phyloP scores from a whole-genome alignment of 1,139 yeast genomes.

The Taphrina wiesneri region DNA sequence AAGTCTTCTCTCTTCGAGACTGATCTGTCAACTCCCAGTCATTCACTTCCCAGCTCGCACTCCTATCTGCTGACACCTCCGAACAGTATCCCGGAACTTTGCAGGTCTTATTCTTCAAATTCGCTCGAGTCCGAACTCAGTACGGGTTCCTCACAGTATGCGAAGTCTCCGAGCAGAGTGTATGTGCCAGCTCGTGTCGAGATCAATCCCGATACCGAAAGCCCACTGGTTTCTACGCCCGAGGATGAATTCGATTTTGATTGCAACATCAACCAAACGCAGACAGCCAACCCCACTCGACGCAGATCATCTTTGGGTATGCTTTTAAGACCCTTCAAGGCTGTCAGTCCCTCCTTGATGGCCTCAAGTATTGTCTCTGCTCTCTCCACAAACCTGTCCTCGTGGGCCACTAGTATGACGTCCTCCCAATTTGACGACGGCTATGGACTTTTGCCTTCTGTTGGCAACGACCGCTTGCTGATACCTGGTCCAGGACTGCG shows the following conservation, averaged over 20 bases:
- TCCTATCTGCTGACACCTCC: conserved; percentile 26
- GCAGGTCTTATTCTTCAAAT: conserved; percentile 18
- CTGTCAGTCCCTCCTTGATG: conserved; percentile 14
- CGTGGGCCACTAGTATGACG: conserved; percentile 27
- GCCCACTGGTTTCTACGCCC: not conserved
- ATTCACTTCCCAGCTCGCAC: conserved; percentile 12
- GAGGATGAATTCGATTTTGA: not conserved
- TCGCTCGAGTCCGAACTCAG: conserved; percentile 10
- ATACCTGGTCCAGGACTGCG: not conserved
- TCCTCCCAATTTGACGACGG: conserved; percentile 20
- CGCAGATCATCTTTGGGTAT: conserved; percentile 16
- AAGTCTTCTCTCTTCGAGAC: conserved; percentile 9
- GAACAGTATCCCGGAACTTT: conserved; percentile 13
- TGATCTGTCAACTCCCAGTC: not conserved
- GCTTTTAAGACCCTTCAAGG: conserved; percentile 18
- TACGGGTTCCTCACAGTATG: not conserved
- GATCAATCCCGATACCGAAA: conserved; percentile 1
- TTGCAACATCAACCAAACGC: not conserved
- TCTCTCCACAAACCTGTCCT: conserved; percentile 17
- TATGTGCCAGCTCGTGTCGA: not conserved
- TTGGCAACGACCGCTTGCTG: not conserved
- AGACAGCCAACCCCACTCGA: not conserved
- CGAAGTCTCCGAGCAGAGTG: not conserved
- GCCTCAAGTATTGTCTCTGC: conserved; percentile 18
- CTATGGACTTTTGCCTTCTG: not conserved